Evolutionary conservation across 768 basidiomycete species (phyloP).

Genomic region (Favolaschia claudopus): DNA sequence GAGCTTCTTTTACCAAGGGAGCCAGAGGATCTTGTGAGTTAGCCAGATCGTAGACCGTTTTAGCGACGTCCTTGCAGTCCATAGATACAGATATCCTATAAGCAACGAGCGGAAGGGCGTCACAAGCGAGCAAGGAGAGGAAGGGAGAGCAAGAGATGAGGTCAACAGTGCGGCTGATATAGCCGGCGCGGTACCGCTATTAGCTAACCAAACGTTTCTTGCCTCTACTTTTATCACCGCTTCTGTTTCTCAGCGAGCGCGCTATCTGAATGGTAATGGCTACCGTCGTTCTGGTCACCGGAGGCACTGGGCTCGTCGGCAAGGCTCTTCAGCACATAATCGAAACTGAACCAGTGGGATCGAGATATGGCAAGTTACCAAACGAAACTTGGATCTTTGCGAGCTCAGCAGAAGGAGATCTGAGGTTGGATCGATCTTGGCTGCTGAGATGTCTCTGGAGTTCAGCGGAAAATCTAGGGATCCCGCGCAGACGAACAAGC

Average conservation of each 20-base stretch:
- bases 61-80: slow-evolving; percentile 60
- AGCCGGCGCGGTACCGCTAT: no score
- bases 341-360: slow-evolving; percentile 67
- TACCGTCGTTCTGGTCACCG: slow-evolving; percentile 65
- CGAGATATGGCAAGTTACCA: slow-evolving; percentile 62
- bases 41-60: slow-evolving; percentile 70
- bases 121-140: background rate
- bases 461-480: slow-evolving; percentile 10
- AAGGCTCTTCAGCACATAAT: slow-evolving; percentile 66
- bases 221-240: background rate
- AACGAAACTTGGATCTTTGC: slow-evolving; percentile 79
- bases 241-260: background rate
- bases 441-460: background rate
- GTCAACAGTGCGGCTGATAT: no score
- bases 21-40: slow-evolving; percentile 61
- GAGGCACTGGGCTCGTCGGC: slow-evolving; percentile 74
- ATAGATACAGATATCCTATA: slow-evolving; percentile 33
- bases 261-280: slow-evolving; percentile 9
- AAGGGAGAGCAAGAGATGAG: background rate
- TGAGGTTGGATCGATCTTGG: slow-evolving; percentile 53
- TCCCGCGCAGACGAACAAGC: slow-evolving; percentile 60
- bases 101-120: background rate
- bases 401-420: slow-evolving; percentile 68
- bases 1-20: slow-evolving; percentile 74
- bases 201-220: no score